These are phyloP conservation scores for Psidium friedrichsthalianum DNA, from an alignment of 345 rosid species.

Conservation along the genomic window DNA sequence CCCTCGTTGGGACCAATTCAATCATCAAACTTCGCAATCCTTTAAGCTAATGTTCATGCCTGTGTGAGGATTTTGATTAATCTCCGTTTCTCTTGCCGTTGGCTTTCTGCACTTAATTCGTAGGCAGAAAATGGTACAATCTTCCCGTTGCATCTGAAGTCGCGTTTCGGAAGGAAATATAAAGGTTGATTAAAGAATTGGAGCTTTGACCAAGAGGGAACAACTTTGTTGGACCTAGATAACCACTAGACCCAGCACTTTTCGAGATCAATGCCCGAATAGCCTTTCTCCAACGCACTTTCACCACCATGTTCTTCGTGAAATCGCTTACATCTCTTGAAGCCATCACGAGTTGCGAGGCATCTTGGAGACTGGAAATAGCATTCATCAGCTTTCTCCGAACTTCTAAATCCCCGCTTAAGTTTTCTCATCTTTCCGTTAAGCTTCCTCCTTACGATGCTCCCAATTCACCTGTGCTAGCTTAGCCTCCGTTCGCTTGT, in stretches of 20 bases:
- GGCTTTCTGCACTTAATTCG: slow-evolving; percentile 52
- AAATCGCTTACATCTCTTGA: slow-evolving; percentile 29
- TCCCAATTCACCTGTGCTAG: slow-evolving; percentile 29
- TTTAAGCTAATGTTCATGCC: slow-evolving; percentile 7
- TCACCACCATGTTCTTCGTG: slow-evolving; percentile 43
- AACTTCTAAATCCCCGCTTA: slow-evolving; percentile 47
- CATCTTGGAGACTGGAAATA: slow-evolving; percentile 34
- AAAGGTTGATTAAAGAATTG: slow-evolving; percentile 49
- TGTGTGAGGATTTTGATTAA: slow-evolving; percentile 11
- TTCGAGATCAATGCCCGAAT: slow-evolving; percentile 61
- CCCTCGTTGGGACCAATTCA: slow-evolving; percentile 5
- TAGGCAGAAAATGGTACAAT: slow-evolving; percentile 51
- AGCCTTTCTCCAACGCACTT: slow-evolving; percentile 76
- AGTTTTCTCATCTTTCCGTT: slow-evolving; percentile 54
- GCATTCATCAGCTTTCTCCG: slow-evolving; percentile 59
- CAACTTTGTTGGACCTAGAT: slow-evolving; percentile 75
- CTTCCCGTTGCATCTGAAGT: slow-evolving; percentile 76
- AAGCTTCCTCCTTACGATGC: slow-evolving; percentile 38
- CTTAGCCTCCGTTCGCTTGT: slow-evolving; percentile 40
- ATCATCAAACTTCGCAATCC: slow-evolving; percentile 30
- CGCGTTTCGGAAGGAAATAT: slow-evolving; percentile 94
- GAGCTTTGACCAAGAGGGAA: slow-evolving; percentile 78
- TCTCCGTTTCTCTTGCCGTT: slow-evolving; percentile 12
- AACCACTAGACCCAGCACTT: slow-evolving; percentile 70
- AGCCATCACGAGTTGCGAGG: slow-evolving; percentile 25